Conservation (phyloP, 306 rosid species). For the Rosa persica region DNA sequence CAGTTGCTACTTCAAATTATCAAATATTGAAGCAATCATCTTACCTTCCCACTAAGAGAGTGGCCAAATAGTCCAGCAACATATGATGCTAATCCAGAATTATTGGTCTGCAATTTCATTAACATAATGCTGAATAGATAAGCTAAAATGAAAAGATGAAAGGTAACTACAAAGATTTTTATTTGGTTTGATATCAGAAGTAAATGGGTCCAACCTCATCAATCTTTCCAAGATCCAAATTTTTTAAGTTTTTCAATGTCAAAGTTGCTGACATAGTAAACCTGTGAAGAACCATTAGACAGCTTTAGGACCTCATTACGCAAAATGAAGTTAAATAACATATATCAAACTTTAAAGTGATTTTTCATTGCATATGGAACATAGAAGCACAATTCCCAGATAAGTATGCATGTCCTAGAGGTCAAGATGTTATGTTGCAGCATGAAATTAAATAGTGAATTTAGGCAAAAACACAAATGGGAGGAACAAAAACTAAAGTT, state of each 20-base stretch:
- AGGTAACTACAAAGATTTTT: neutral
- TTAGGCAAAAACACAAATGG: neutral
- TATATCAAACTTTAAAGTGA: neutral
- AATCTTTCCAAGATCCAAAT: conserved; percentile 74
- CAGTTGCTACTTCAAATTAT: neutral
- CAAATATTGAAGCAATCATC: neutral
- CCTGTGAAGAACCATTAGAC: conserved; percentile 38
- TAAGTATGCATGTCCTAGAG: neutral
- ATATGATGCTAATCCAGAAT: conserved; percentile 83
- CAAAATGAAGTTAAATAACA: too few relatives aligned
- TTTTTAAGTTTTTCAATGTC: conserved; percentile 90
- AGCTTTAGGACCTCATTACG: neutral
- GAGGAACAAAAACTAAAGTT: neutral
- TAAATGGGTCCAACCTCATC: conserved; percentile 46
- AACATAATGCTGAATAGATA: neutral
- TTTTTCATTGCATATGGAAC: neutral
- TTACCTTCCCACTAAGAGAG: conserved; percentile 92
- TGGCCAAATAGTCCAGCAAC: conserved; percentile 87
- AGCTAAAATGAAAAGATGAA: neutral
- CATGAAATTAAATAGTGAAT: neutral
- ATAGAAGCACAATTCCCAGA: neutral
- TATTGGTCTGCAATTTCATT: conserved; percentile 50
- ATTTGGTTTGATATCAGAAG: neutral
- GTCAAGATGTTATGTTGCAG: neutral
- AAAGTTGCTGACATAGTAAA: conserved; percentile 76